These are phyloP conservation scores for Aspergillus sclerotioniger DNA, from an alignment of 495 filamentous ascomycete species.

Conservation along the genomic window DNA sequence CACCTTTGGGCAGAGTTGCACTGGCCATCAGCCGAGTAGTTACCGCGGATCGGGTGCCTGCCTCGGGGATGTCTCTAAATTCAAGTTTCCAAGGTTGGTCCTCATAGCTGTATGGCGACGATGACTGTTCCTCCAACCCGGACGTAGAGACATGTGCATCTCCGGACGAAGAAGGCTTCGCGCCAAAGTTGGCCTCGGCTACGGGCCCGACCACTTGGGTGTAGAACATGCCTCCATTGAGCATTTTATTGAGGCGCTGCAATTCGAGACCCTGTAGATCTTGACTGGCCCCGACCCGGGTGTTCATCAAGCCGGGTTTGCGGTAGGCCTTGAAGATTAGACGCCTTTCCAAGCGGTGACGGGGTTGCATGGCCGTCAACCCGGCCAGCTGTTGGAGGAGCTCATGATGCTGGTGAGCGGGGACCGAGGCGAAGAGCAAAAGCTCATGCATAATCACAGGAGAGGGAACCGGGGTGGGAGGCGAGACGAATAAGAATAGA, in stretches of 20 bases:
- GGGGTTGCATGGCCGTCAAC: conserved; percentile 64
- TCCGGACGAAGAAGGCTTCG: conserved; percentile 12
- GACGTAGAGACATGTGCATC: conserved; percentile 35
- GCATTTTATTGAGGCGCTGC: conserved; percentile 46
- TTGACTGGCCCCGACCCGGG: conserved; percentile 44
- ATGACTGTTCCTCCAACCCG: conserved; percentile 23
- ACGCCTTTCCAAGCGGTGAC: conserved; percentile 56
- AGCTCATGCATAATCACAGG: conserved; percentile 45
- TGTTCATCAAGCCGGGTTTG: conserved; percentile 36
- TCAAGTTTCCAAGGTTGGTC: conserved; percentile 49
- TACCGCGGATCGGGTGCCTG: conserved; percentile 45
- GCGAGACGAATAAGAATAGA: background rate
- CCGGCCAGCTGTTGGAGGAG: conserved; percentile 67
- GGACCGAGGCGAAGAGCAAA: conserved; percentile 49
- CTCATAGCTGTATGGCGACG: conserved; percentile 35
- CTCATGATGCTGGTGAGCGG: conserved; percentile 50
- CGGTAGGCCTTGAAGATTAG: conserved; percentile 64
- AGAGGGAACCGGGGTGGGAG: background rate
- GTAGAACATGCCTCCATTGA: conserved; percentile 52
- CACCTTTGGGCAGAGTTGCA: conserved; percentile 40
- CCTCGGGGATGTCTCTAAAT: conserved; percentile 54
- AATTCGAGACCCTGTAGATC: conserved; percentile 41
- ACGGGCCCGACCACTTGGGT: conserved; percentile 48
- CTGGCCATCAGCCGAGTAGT: conserved; percentile 49
- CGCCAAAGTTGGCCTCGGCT: conserved; percentile 33